Conservation (phyloP, 2,329 filamentous ascomycete genomes). For the Colletotrichum aenigma region DNA sequence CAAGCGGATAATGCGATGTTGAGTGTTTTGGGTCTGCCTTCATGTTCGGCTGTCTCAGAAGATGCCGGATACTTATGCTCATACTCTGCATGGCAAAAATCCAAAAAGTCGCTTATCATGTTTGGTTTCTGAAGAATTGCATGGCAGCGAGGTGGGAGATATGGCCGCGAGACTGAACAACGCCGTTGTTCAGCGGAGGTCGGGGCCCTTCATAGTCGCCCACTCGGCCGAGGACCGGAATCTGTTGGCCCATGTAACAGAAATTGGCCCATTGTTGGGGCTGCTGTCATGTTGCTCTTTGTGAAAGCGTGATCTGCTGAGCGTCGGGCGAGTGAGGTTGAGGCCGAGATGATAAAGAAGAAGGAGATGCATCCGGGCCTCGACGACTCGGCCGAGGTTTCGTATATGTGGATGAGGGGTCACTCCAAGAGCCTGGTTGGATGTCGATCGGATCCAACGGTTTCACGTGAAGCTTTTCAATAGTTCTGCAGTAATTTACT, state of each 20-base stretch:
- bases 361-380: neutral
- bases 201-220: neutral
- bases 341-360: neutral
- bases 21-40: neutral
- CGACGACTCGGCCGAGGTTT: neutral
- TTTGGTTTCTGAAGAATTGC: neutral
- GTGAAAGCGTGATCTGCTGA: neutral
- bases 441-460: neutral
- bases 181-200: neutral
- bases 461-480: neutral
- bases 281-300: neutral
- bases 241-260: neutral
- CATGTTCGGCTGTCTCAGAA: accelerated
- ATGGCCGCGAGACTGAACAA: neutral
- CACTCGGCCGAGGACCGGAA: neutral
- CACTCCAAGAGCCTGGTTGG: neutral
- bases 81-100: neutral
- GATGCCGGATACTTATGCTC: neutral
- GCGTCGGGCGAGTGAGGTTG: neutral
- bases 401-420: neutral
- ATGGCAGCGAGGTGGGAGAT: accelerated
- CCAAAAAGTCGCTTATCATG: neutral
- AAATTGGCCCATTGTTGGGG: neutral
- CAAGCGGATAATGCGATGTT: neutral
- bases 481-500: neutral